A percentile compares a stretch with the other conserved stretches of the same genome.
Evolutionary conservation across 1,139 yeast genomes (phyloP).

Genomic region (Sugiyamaella xylanicola): DNA sequence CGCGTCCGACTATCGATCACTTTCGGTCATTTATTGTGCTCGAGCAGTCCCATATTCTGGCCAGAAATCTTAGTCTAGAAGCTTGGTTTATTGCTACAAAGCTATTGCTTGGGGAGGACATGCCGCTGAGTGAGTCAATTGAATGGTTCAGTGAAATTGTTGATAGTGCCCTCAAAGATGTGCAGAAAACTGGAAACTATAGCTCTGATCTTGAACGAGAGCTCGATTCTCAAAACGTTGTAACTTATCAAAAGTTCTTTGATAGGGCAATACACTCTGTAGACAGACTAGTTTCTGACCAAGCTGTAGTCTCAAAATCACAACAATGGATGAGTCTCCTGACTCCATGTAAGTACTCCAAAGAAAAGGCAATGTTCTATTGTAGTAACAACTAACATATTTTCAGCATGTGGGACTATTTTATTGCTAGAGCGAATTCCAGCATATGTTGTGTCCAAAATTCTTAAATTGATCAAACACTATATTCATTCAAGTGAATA

Average conservation of each 20-base stretch:
- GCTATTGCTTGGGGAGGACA: conserved; percentile 21
- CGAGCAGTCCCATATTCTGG: conserved; percentile 30
- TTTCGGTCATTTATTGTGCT: conserved; percentile 24
- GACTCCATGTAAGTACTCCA: conserved; percentile 12
- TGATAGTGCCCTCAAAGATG: conserved; percentile 23
- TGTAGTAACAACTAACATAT: conserved; percentile 4
- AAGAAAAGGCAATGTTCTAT: background rate
- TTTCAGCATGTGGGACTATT: conserved; percentile 9
- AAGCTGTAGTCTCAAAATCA: background rate
- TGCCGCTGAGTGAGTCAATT: conserved; percentile 18
- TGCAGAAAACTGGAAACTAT: conserved; percentile 11
- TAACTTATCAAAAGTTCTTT: conserved; percentile 25
- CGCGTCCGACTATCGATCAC: conserved; percentile 29
- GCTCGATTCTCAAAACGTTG: conserved; percentile 20
- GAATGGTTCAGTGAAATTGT: conserved; percentile 28
- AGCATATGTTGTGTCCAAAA: conserved; percentile 8
- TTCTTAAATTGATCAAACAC: conserved; percentile 3
- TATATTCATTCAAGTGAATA: conserved; percentile 4
- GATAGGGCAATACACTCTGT: conserved; percentile 9
- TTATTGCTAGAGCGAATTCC: conserved; percentile 4
- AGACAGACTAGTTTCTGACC: conserved; percentile 10
- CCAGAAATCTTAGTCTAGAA: conserved; percentile 24
- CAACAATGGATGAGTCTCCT: conserved; percentile 12
- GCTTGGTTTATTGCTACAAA: conserved; percentile 25
- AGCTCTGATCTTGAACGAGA: conserved; percentile 18